A percentile compares a stretch with the other conserved stretches of the same genome.
phyloP scores from a whole-genome alignment of 306 rosid species.

The Begonia masoniana region DNA sequence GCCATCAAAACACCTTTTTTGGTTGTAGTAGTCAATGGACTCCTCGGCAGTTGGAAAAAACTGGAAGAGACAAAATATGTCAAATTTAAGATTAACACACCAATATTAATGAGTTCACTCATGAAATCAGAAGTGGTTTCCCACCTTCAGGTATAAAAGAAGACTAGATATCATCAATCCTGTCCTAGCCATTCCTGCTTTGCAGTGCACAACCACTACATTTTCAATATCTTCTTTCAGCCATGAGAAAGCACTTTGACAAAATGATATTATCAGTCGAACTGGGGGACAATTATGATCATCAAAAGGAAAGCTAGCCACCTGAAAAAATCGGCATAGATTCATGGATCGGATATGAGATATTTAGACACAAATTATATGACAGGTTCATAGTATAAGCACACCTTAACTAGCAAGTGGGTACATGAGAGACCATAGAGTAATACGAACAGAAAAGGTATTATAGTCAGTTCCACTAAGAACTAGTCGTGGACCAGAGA shows the following conservation, averaged over 20 bases:
- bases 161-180: slow-evolving; percentile 99
- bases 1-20: slow-evolving; percentile 89
- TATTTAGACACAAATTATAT: too few relatives aligned
- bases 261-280: slow-evolving; percentile 70
- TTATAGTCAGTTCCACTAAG: too few relatives aligned
- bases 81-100: slow-evolving; percentile 5
- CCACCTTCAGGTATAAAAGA: slow-evolving; percentile 78
- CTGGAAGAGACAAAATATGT: slow-evolving; percentile 28
- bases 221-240: slow-evolving; percentile 93
- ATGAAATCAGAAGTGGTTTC: too few relatives aligned
- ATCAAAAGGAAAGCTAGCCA: slow-evolving; percentile 92
- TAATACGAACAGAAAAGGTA: too few relatives aligned
- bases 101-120: not conserved
- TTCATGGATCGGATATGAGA: too few relatives aligned
- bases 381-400: too few relatives aligned
- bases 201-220: slow-evolving; percentile 97
- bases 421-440: too few relatives aligned
- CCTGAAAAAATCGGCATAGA: slow-evolving; percentile 32
- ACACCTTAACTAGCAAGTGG: too few relatives aligned
- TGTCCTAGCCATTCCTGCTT: slow-evolving; percentile 98
- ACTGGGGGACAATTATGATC: slow-evolving; percentile 93
- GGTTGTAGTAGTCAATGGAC: slow-evolving; percentile 92
- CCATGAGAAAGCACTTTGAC: slow-evolving; percentile 97
- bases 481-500: too few relatives aligned
- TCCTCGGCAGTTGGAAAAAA: slow-evolving; percentile 97